A percentile compares a stretch with the other conserved stretches of the same genome.
Conservation (phyloP, 2,329 filamentous ascomycete species). For the Talaromyces rugulosus region DNA sequence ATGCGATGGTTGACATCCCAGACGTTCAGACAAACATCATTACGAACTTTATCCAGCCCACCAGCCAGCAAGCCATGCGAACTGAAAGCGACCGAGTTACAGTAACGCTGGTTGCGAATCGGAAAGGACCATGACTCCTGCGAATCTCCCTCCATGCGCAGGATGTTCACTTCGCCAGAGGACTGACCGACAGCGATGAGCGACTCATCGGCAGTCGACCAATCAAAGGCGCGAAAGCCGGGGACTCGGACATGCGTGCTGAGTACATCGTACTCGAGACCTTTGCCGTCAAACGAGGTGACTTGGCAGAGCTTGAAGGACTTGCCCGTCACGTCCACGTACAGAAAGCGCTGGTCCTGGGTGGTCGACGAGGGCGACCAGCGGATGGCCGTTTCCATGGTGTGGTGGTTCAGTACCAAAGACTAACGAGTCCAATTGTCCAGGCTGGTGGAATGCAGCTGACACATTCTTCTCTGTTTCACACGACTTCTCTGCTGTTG, state of each 20-base stretch:
- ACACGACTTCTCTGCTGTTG: not conserved
- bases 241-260: slow-evolving; percentile 54
- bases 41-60: slow-evolving; percentile 59
- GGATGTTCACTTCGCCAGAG: slow-evolving; percentile 57
- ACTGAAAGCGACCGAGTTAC: slow-evolving; percentile 62
- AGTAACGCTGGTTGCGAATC: slow-evolving; percentile 59
- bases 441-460: not conserved
- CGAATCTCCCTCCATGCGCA: slow-evolving; percentile 51
- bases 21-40: slow-evolving; percentile 62
- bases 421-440: not conserved
- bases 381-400: slow-evolving; percentile 59
- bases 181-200: slow-evolving; percentile 59
- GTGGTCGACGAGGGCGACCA: slow-evolving; percentile 58
- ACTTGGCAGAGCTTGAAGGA: slow-evolving; percentile 56
- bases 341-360: slow-evolving; percentile 54
- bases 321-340: slow-evolving; percentile 58
- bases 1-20: slow-evolving; percentile 56
- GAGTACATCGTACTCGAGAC: slow-evolving; percentile 51
- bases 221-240: slow-evolving; percentile 62
- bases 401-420: not conserved
- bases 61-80: slow-evolving; percentile 55
- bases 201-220: slow-evolving; percentile 56
- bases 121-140: slow-evolving; percentile 50
- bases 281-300: slow-evolving; percentile 32
- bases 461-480: not conserved